phyloP scores from a whole-genome alignment of 768 basidiomycete genomes.

The Candolleomyces efflorescens region DNA sequence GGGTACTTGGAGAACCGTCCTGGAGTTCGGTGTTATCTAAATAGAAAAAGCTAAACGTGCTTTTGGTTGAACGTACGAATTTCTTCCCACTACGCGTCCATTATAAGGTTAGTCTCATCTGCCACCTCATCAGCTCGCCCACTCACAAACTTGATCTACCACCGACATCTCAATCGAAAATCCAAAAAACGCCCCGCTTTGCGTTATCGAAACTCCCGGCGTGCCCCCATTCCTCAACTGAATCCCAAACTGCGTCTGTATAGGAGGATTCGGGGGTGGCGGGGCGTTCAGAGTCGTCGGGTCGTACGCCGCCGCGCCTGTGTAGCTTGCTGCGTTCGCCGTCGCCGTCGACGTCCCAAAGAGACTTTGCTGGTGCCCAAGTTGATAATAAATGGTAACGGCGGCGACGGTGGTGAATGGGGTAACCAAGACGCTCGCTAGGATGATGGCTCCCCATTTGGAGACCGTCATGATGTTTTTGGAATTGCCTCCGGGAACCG shows the following conservation, averaged over 20 bases:
- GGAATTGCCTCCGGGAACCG: not conserved
- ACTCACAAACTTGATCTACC: slow-evolving; percentile 56
- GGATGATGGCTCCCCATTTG: slow-evolving; percentile 2
- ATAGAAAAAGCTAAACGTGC: slow-evolving; percentile 1
- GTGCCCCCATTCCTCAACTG: slow-evolving; percentile 35
- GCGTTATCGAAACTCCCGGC: slow-evolving; percentile 33
- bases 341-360: slow-evolving; percentile 20
- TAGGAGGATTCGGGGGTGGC: slow-evolving; percentile 40
- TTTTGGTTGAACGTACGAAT: slow-evolving; percentile 36
- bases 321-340: slow-evolving; percentile 39
- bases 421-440: slow-evolving; percentile 4
- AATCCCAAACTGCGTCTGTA: slow-evolving; percentile 40
- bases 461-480: not conserved
- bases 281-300: slow-evolving; percentile 46
- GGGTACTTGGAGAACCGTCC: slow-evolving; percentile 48
- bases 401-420: not conserved
- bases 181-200: slow-evolving; percentile 58
- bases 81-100: slow-evolving; percentile 42
- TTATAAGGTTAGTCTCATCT: not conserved
- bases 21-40: slow-evolving; percentile 16
- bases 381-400: slow-evolving; percentile 33
- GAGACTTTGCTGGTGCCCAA: slow-evolving; percentile 22
- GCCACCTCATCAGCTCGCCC: slow-evolving; percentile 14
- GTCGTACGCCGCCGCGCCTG: slow-evolving; percentile 52
- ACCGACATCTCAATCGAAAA: slow-evolving; percentile 79